Percentiles rank a stretch among this genome's conserved stretches.
These are phyloP conservation scores for Colletotrichum lentis DNA, from an alignment of 2,329 filamentous ascomycete species.

Conservation along the genomic window DNA sequence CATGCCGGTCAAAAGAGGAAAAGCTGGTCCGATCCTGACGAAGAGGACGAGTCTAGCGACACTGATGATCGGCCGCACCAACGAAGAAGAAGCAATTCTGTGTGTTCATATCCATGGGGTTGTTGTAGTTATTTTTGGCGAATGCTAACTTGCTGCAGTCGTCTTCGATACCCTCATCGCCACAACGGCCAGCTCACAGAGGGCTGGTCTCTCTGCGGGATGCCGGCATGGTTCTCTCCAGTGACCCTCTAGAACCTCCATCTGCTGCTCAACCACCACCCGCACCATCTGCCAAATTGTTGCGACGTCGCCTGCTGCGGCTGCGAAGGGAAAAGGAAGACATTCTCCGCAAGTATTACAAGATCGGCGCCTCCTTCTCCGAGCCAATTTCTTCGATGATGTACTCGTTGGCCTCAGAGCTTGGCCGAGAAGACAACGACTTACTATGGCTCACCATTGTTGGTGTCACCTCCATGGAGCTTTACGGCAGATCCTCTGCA, in stretches of 20 bases:
- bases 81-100: constrained; percentile 86
- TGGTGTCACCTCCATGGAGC: constrained; percentile 90
- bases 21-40: constrained; percentile 72
- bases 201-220: constrained; percentile 66
- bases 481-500: constrained; percentile 86
- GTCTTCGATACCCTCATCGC: constrained; percentile 71
- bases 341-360: constrained; percentile 83
- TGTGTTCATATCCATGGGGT: constrained; percentile 52
- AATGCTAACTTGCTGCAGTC: constrained; percentile 56
- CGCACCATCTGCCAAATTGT: constrained; percentile 72
- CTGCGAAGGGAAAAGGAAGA: constrained; percentile 80
- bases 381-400: constrained; percentile 95
- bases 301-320: constrained; percentile 77
- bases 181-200: constrained; percentile 66
- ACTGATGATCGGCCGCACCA: constrained; percentile 80
- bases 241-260: constrained; percentile 61
- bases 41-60: constrained; percentile 75
- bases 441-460: constrained; percentile 94
- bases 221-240: constrained; percentile 56
- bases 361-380: constrained; percentile 86
- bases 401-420: constrained; percentile 92
- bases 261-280: constrained; percentile 67
- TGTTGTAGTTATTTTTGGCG: not conserved
- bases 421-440: constrained; percentile 96
- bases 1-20: constrained; percentile 76